A percentile compares a stretch with the other conserved stretches of the same genome.
phyloP scores from a whole-genome alignment of 257 asterid species.

The Ballota nigra region DNA sequence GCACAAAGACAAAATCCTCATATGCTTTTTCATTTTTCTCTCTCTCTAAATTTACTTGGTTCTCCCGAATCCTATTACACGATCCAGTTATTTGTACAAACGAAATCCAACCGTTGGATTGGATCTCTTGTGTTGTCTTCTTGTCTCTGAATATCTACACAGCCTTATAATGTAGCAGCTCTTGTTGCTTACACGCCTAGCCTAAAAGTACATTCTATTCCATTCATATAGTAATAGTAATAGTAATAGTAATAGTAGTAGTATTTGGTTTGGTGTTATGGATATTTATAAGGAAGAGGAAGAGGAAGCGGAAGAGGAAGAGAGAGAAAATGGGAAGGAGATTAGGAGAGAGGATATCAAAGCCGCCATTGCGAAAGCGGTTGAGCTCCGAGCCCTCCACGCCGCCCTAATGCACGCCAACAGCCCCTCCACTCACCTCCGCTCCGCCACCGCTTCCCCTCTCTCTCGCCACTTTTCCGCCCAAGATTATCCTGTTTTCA shows the following conservation, averaged over 20 bases:
- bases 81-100: slow-evolving; percentile 19
- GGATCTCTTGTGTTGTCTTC: slow-evolving; percentile 31
- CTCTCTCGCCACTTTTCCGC: slow-evolving; percentile 69
- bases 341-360: slow-evolving; percentile 54
- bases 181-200: not conserved
- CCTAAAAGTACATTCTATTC: not conserved
- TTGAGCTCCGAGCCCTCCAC: slow-evolving; percentile 91
- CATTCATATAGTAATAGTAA: too few species aligned
- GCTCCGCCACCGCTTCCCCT: slow-evolving; percentile 62
- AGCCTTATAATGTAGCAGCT: not conserved
- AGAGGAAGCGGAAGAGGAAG: slow-evolving; percentile 22
- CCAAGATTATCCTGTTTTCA: slow-evolving; percentile 90
- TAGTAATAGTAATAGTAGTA: too few species aligned
- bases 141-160: not conserved
- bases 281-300: slow-evolving; percentile 30
- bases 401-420: slow-evolving; percentile 70
- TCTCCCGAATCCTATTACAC: slow-evolving; percentile 40
- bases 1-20: slow-evolving; percentile 28
- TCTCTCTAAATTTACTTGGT: slow-evolving; percentile 26
- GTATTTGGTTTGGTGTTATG: too few species aligned
- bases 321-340: slow-evolving; percentile 17
- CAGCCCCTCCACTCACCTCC: slow-evolving; percentile 37
- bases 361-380: slow-evolving; percentile 76
- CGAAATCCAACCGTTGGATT: slow-evolving; percentile 48
- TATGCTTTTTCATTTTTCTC: not conserved